These are phyloP conservation scores for Monosporozyma yasuniensis DNA, from an alignment of 805 yeast species.

Conservation along the genomic window DNA sequence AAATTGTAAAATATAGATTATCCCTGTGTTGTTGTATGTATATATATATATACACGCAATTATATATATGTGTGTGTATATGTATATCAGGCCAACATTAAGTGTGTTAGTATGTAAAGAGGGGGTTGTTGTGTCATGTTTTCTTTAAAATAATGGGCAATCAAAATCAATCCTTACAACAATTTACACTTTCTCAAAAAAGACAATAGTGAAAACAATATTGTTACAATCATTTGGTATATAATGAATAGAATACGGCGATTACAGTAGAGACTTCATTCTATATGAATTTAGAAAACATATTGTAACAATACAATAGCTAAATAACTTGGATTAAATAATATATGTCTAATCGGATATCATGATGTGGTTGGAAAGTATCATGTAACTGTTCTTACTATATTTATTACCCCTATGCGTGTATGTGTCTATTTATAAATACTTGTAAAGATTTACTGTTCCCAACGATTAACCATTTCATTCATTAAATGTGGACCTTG, in stretches of 20 bases:
- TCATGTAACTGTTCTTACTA: too few relatives aligned
- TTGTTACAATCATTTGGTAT: not conserved
- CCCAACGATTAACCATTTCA: slow-evolving; percentile 71
- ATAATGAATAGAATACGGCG: not conserved
- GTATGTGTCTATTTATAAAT: too few relatives aligned
- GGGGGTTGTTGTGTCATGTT: not conserved
- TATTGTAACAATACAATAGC: not conserved
- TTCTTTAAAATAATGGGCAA: not conserved
- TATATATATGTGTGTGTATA: not conserved
- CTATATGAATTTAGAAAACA: too few relatives aligned
- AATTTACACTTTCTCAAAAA: not conserved
- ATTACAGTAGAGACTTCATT: not conserved
- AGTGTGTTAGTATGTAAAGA: too few relatives aligned
- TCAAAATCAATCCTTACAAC: not conserved
- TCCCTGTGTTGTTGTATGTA: not conserved
- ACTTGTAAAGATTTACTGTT: slow-evolving; percentile 25
- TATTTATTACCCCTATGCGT: not conserved
- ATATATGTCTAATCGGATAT: not conserved
- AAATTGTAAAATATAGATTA: not conserved
- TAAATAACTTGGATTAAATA: too few relatives aligned
- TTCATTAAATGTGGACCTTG: slow-evolving; percentile 41
- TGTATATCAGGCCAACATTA: too few relatives aligned
- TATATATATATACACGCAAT: not conserved
- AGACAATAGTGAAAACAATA: not conserved
- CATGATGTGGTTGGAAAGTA: too few relatives aligned